phyloP scores from a whole-genome alignment of 768 basidiomycete species.

The Trametes elegans region DNA sequence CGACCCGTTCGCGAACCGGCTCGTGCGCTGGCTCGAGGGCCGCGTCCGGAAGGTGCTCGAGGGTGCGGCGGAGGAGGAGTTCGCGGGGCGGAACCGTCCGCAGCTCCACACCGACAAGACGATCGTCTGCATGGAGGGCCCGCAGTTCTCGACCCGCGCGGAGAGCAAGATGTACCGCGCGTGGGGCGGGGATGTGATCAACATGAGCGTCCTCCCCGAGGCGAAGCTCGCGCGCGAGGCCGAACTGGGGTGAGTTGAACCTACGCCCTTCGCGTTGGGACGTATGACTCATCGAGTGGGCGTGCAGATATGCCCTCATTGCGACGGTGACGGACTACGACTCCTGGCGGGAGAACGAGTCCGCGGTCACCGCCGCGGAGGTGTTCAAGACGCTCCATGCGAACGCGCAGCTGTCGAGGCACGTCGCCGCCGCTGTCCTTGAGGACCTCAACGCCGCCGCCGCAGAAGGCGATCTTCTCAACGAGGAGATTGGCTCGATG shows the following conservation, averaged over 20 bases:
- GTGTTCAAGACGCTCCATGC: conserved; percentile 84
- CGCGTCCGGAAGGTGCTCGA: conserved; percentile 64
- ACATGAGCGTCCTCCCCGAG: conserved; percentile 97
- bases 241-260: conserved; percentile 80
- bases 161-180: conserved; percentile 92
- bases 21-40: conserved; percentile 64
- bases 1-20: conserved; percentile 75
- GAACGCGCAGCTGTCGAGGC: conserved; percentile 85
- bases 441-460: conserved; percentile 66
- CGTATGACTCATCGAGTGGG: too few species aligned
- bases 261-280: too few species aligned
- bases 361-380: conserved; percentile 85
- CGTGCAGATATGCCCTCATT: conserved; percentile 93
- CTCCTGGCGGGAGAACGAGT: conserved; percentile 82
- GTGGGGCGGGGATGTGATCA: conserved; percentile 93
- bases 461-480: conserved; percentile 51
- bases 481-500: conserved; percentile 81
- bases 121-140: conserved; percentile 96
- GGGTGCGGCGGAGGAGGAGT: conserved; percentile 21
- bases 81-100: conserved; percentile 43
- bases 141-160: conserved; percentile 96
- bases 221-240: conserved; percentile 97
- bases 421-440: conserved; percentile 67
- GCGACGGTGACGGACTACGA: conserved; percentile 95
- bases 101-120: conserved; percentile 79